Base-by-base conservation (phyloP, 1,284 basidiomycete genomes). In the Sporisorium reilianum region DNA sequence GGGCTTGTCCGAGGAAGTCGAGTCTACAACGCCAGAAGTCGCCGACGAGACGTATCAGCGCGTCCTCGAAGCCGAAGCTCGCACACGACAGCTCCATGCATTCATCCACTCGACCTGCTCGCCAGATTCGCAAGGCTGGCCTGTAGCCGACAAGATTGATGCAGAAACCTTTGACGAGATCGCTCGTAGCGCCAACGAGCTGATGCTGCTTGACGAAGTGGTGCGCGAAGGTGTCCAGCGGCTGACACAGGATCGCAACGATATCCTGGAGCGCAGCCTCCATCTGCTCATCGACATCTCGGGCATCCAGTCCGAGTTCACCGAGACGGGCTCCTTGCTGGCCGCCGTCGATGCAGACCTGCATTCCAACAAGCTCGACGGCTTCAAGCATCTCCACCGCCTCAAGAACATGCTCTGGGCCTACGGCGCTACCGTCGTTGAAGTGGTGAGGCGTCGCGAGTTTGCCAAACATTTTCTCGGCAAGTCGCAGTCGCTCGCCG, bases 391-490 rank as follows among this genome's bases (percentile, higher is more conserved):
- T 83, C 91, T 98, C 14, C 90, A 92, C 57, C 89, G 95, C 14
- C 87, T 98, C 40, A 94, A 97, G 80, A 91, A 89, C 61, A 93
- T 98, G 89, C 86, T 96, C 0, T 95, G 94, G 81, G 94, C 93
- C 0, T 99, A 99, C 84, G 93, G 93, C 0, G 92, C 94, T 1
- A 94, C 95, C 0, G 89, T 97, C 1, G 89, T 96, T 12, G 96
- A 99, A 85, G 90, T 96, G 38, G 92, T 96, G 0, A 88, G 95
- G 59, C 87, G 96, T 57, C 92, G 92, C 70, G 93, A 96, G 83
- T 97, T 96, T 84, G 68, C 70, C 5, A 65, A 59, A 18, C 63
- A 70, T 41, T 83, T 82, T 54, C 55, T 84, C 11, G 54, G 53
- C 40, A 77, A 80, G 41, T 75, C 79, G 4, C 78, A 82, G 52